Evolutionary conservation across 257 asterid species (phyloP).

Genomic region (Osmanthus fragrans): DNA sequence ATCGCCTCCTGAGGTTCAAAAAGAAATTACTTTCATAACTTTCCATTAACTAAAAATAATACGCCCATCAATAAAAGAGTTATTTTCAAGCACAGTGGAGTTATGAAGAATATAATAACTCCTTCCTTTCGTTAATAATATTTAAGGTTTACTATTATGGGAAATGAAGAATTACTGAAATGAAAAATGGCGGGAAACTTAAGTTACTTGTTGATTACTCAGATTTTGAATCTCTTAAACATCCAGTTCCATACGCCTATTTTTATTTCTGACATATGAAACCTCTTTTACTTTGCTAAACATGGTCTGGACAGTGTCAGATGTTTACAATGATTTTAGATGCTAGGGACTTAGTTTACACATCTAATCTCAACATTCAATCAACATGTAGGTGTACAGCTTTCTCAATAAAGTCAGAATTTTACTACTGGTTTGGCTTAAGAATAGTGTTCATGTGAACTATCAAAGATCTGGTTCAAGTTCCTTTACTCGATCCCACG

Average conservation of each 20-base stretch:
- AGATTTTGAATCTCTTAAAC: neutral
- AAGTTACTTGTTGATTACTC: neutral
- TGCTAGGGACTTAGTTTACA: neutral
- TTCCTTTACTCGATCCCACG: too few relatives aligned
- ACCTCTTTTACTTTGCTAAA: neutral
- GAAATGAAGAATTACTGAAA: neutral
- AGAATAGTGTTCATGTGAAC: too few relatives aligned
- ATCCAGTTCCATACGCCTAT: neutral
- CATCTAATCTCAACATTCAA: neutral
- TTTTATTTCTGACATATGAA: neutral
- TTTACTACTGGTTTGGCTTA: neutral
- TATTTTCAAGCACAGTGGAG: too few relatives aligned
- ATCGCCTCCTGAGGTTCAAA: too few relatives aligned
- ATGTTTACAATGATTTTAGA: neutral
- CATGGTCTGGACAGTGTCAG: neutral
- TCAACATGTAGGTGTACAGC: neutral
- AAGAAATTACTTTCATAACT: too few relatives aligned
- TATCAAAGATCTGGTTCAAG: too few relatives aligned
- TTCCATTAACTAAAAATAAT: too few relatives aligned
- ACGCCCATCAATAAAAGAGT: too few relatives aligned
- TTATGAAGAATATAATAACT: neutral
- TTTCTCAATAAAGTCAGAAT: neutral
- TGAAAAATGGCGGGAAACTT: neutral
- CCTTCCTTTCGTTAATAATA: neutral
- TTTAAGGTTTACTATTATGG: neutral